Base-by-base conservation (phyloP, 495 filamentous ascomycete species). In the Pyrenopolyporus hunteri region DNA sequence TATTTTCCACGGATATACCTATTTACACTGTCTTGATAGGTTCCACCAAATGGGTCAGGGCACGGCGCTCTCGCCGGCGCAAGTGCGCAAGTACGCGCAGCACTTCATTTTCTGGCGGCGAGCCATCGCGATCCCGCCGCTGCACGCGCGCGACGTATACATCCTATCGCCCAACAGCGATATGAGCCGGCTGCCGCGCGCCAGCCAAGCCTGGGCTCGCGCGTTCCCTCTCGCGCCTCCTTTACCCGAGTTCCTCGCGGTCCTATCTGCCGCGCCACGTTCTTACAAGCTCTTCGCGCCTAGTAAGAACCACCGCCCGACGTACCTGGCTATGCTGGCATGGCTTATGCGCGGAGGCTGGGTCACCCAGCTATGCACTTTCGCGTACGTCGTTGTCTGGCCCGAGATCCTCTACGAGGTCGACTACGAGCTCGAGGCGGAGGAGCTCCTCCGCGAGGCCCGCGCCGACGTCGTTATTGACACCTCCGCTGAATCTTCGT, bases 81-180 rank as follows among this genome's bases (percentile, higher is more conserved):
- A 94, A 29, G 88, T 97, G 58, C 89, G 92, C 54, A 83, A 89
- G 67, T 85, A 95, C 43, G 91, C 92, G 8, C 87, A 89, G 39
- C 93, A 98, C 74, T 86, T 98, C 45, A 91, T 98, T 35, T 95
- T 93, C 76, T 97, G 92, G 92, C 84, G 94, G 25, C 87, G 91
- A 45, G 94, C 93, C 29, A 89, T 93, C 31, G 88, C 93, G 23
- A 96, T 98, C 54, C 90, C 92, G 8, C 94, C 94, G 1, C 82
- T 98, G 10, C 91, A 97, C 63, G 88, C 87, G 28, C 80, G 93
- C 26, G 91, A 98, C 70, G 91, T 86, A n/a, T 98, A 97, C 73
- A 89, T 97, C 20, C 85, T 96, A 25, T 94, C 89, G 17, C 94
- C 93, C 0, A 96, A 96, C 70, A 92, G 91, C 45, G 90, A 96